Conservation (phyloP, 306 rosid species). For the Acacia confusa region DNA sequence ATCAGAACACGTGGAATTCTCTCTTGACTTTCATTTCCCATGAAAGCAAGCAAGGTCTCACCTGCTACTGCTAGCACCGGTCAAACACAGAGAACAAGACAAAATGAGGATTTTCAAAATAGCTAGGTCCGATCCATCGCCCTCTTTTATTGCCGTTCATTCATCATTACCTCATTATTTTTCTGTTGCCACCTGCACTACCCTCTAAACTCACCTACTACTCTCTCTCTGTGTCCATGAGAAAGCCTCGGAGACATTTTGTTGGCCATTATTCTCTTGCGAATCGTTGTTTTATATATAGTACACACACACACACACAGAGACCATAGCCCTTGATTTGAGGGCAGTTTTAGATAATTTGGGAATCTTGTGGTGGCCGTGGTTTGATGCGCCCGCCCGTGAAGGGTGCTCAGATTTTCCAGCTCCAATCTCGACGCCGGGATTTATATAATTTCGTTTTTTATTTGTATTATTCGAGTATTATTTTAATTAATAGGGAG, state of each 20-base stretch:
- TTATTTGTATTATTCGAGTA: too few species aligned
- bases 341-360: neutral
- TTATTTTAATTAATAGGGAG: too few species aligned
- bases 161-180: constrained; percentile 80
- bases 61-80: constrained; percentile 43
- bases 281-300: neutral
- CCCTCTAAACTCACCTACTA: neutral
- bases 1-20: neutral
- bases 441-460: too few species aligned
- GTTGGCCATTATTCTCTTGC: neutral
- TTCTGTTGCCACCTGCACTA: neutral
- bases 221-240: neutral
- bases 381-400: neutral
- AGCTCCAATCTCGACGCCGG: neutral
- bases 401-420: neutral
- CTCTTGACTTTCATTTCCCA: constrained; percentile 11
- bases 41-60: neutral
- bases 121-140: too few species aligned
- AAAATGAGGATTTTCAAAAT: neutral
- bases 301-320: too few species aligned
- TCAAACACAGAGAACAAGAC: constrained; percentile 46
- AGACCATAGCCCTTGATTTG: neutral
- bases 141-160: constrained; percentile 43
- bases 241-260: neutral
- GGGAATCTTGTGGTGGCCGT: neutral